Conservation (phyloP, 176 grass and related monocot genomes). For the Olyra latifolia region DNA sequence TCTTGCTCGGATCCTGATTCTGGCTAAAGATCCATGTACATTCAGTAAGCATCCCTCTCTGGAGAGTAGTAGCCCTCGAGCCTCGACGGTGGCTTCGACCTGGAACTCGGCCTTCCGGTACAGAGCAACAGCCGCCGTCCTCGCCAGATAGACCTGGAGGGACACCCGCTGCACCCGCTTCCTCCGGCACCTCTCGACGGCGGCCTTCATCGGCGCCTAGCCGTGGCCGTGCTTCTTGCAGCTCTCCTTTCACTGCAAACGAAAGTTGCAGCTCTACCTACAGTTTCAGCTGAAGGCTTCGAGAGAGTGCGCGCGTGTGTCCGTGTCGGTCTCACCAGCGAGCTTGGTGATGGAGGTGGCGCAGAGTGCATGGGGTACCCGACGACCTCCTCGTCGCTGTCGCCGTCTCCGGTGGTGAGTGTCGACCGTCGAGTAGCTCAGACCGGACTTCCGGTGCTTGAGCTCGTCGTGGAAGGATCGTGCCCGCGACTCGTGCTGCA, state of each 20-base stretch:
- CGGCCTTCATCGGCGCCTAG: slow-evolving; percentile 61
- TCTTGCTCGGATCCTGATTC: not conserved
- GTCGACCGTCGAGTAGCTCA: slow-evolving; percentile 62
- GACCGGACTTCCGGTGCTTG: slow-evolving; percentile 66
- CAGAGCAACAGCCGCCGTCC: slow-evolving; percentile 66
- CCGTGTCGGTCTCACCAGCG: slow-evolving; percentile 48
- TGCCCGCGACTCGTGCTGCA: slow-evolving; percentile 89
- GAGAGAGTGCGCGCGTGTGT: too few species aligned
- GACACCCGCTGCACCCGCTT: slow-evolving; percentile 60
- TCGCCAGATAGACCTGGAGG: slow-evolving; percentile 81
- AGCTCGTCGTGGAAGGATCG: slow-evolving; percentile 68
- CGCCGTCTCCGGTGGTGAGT: slow-evolving; percentile 7
- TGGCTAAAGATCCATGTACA: slow-evolving; percentile 78
- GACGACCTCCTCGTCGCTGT: slow-evolving; percentile 34
- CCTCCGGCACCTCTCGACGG: slow-evolving; percentile 68
- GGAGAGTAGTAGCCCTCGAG: slow-evolving; percentile 78
- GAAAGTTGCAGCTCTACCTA: not conserved
- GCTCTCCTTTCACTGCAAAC: slow-evolving; percentile 71
- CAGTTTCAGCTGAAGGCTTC: not conserved
- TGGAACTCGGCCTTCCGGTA: slow-evolving; percentile 76
- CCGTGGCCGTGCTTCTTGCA: slow-evolving; percentile 84
- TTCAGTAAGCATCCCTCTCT: slow-evolving; percentile 72
- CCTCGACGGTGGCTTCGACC: slow-evolving; percentile 59
- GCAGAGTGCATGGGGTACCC: slow-evolving; percentile 85
- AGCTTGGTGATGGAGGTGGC: slow-evolving; percentile 85